These are phyloP conservation scores for Thalassiosira ordinaria DNA, from an alignment of 352 stramenopile species.

Conservation along the genomic window DNA sequence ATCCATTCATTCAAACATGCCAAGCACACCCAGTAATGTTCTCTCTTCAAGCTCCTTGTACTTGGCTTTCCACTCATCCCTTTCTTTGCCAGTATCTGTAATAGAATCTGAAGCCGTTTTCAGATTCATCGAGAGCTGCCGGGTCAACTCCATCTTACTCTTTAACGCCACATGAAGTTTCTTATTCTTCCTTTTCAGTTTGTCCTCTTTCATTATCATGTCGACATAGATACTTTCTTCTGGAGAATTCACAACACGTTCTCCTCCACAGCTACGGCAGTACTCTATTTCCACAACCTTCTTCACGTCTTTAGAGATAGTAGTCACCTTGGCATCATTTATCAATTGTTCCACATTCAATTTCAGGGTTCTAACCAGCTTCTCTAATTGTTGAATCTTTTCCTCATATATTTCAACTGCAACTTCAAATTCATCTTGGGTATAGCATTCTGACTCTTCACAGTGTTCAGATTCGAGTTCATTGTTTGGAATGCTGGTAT, in stretches of 20 bases:
- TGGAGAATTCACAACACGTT: background rate
- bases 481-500: background rate
- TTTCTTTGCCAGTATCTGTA: background rate
- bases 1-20: too few species aligned
- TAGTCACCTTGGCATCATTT: too few species aligned
- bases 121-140: background rate
- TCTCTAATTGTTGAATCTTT: background rate
- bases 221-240: background rate
- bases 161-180: background rate
- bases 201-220: background rate
- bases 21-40: too few species aligned
- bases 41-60: background rate
- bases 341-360: too few species aligned
- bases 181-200: background rate
- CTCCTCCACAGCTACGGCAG: background rate
- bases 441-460: background rate
- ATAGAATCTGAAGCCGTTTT: background rate
- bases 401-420: background rate
- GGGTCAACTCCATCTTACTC: background rate
- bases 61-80: background rate
- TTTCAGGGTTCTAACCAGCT: background rate
- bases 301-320: background rate
- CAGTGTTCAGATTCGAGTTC: background rate
- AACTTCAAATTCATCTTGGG: background rate
- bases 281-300: too few species aligned